Evolutionary conservation across 2,329 filamentous ascomycete species (phyloP), one percentile per base, ranked within the genome.

Genomic region (Penicillium digitatum): DNA sequence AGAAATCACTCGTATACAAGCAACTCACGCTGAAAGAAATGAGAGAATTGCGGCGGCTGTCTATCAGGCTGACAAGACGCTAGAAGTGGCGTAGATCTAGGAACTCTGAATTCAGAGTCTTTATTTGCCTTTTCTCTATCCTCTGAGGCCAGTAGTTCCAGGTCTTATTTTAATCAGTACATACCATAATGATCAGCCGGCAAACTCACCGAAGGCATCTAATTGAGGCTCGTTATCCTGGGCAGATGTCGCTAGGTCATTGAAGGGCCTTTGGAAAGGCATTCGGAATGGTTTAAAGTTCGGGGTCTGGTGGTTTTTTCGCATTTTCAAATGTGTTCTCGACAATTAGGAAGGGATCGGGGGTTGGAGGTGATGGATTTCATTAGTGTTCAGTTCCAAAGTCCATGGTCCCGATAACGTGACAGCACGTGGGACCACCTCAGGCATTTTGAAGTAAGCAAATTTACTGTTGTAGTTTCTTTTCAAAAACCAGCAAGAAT

Each of bases 161-260:
- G 63, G 44, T 76, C 74, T 76, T 3, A 32, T 8, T 10, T 32
- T 9, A 3, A 48, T 61, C 34, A 55, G 54, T 18, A 35, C 16
- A 22, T 14, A 11, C 10, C 14, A 5, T n/a, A 18, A 22, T 3
- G 12, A 31, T 57, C 22, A 48, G 34, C 31, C 12, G 10, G 10
- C 20, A 32, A 12, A 59, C 71, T 61, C 61, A 82, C 80, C 79
- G 60, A 81, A 82, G 3, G 73, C 73, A 69, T 82, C 78, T 12
- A 81, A 68, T 8, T 68, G 62, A n/a, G 65, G 31, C 29, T 71
- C 68, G 31, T 67, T 62, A 45, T 71, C 62, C 14, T 14, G 39
- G 3, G 20, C 6, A 35, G 51, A 31, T 10, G 24, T 16, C 20
- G 5, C 8, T 20, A 47, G 48, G 10, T 3, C 39, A 14, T 39